These are phyloP conservation scores for Filobasidium floriforme DNA, from an alignment of 768 basidiomycete genomes.

Conservation along the genomic window DNA sequence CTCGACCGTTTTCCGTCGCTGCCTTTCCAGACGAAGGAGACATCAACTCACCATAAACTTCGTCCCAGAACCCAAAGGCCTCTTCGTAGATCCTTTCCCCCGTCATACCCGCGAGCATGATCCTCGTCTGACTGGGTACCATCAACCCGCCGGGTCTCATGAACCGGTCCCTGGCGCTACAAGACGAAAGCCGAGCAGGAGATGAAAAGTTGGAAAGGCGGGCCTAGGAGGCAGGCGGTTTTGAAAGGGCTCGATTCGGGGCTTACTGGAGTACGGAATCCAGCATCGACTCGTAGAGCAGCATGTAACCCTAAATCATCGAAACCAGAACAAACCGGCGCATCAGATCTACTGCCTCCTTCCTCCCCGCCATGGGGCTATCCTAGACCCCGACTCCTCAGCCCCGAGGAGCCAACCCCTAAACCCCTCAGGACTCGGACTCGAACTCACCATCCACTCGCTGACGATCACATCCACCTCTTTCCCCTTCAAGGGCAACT, in stretches of 20 bases:
- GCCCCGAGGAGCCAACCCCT: no score
- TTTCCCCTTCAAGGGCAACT: constrained; percentile 60
- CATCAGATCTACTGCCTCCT: neutral
- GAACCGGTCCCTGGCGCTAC: constrained; percentile 71
- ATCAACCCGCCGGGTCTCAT: constrained; percentile 67
- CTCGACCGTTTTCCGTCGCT: no score
- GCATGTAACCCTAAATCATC: constrained; percentile 45
- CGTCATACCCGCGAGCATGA: constrained; percentile 76
- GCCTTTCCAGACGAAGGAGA: no score
- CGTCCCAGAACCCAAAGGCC: constrained; percentile 79
- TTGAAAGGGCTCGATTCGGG: no score
- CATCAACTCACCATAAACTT: constrained; percentile 66
- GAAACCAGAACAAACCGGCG: neutral
- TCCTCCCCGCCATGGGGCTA: no score
- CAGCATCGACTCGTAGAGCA: constrained; percentile 91
- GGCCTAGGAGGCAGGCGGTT: neutral
- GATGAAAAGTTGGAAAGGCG: neutral
- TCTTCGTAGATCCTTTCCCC: constrained; percentile 68
- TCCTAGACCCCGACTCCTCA: no score
- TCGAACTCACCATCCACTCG: constrained; percentile 80
- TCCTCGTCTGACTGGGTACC: constrained; percentile 81
- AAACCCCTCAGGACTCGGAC: no score
- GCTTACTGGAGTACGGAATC: constrained; percentile 69
- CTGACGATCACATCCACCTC: constrained; percentile 91
- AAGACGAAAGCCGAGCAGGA: neutral